Evolutionary conservation across 306 rosid species (phyloP), one percentile per base, ranked within the genome.

Genomic region (Quercus aquifolioides): DNA sequence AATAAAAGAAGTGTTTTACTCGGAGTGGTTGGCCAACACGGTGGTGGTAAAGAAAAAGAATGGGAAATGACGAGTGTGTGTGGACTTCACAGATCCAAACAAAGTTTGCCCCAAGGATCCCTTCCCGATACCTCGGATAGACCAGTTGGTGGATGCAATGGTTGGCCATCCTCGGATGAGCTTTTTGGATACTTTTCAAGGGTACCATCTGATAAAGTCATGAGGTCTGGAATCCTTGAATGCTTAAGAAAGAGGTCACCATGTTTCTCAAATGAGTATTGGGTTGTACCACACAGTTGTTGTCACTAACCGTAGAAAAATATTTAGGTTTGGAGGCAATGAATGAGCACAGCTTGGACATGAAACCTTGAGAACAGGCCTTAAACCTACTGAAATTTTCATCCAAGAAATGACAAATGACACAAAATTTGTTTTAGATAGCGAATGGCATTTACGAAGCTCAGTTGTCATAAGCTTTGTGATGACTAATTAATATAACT

Each of bases 311-410:
- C 64, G 81, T 11, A 95, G 97, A 76, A 80, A 70, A 62, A 85
- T 94, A 80, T 85, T 92, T 21, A 97, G 99, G 19, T 94, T 92
- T 11, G 95, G 97, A 84, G 99, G 92, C 77, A 94, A 94, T 23
- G 97, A 94, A 85, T 85, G 97, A 81, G 97, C 88, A 13, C 97
- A 92, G 72, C 97, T 94, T 21, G 99, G 99, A 35, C 95, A 86
- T 35, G 99, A 92, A 75, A 80, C 93, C 55, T 73, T 87, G 70
- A 88, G 99, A 86, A 79, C 83, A 69, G 85, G 97, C 88, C 90
- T 90, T 82, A 76, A 87, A 60, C n/a, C 99, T 18, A 94, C 83
- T 25, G 86, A 94, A 76, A 92, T 94, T 56, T 85, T 90, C 72
- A 26, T 89, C 25, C 77, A 70, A 74, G 85, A 91, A 79, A 20